phyloP scores from a whole-genome alignment of 495 filamentous ascomycete genomes.

The Pyrenula massariospora region DNA sequence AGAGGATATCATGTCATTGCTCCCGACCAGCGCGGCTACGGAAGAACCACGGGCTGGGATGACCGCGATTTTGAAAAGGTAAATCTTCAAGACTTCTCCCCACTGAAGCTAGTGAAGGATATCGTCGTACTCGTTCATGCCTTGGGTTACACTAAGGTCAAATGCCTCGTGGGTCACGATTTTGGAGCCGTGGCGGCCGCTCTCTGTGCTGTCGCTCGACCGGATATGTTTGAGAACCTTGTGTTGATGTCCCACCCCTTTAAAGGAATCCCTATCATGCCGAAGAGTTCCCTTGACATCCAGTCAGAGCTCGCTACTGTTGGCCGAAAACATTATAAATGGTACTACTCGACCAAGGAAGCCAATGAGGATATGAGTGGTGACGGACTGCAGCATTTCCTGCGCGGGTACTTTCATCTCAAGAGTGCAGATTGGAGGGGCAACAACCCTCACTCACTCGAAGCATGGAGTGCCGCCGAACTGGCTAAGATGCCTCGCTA shows the following conservation, averaged over 20 bases:
- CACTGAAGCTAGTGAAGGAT: slow-evolving; percentile 51
- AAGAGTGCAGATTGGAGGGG: slow-evolving; percentile 49
- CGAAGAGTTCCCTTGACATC: slow-evolving; percentile 40
- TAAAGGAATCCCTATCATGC: slow-evolving; percentile 32
- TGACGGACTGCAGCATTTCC: slow-evolving; percentile 42
- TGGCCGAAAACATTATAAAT: slow-evolving; percentile 55
- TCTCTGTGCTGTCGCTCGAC: slow-evolving; percentile 48
- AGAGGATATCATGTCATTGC: slow-evolving; percentile 53
- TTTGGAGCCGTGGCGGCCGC: slow-evolving; percentile 49
- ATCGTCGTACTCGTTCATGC: slow-evolving; percentile 46
- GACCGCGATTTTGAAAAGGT: slow-evolving; percentile 32
- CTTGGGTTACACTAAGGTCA: slow-evolving; percentile 43
- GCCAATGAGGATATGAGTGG: slow-evolving; percentile 51
- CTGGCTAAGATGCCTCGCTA: slow-evolving; percentile 50
- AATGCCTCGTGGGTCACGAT: slow-evolving; percentile 57
- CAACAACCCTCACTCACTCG: slow-evolving; percentile 41
- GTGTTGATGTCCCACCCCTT: slow-evolving; percentile 48
- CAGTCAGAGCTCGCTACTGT: slow-evolving; percentile 41
- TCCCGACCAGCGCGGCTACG: slow-evolving; percentile 58
- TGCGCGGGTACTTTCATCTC: slow-evolving; percentile 57
- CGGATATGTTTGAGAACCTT: slow-evolving; percentile 48
- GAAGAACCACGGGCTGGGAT: slow-evolving; percentile 53
- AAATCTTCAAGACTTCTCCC: slow-evolving; percentile 43
- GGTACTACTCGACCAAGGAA: slow-evolving; percentile 48
- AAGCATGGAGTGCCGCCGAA: slow-evolving; percentile 40